Evolutionary conservation across 345 rosid species (phyloP).

Genomic region (Bruguiera gymnorhiza): DNA sequence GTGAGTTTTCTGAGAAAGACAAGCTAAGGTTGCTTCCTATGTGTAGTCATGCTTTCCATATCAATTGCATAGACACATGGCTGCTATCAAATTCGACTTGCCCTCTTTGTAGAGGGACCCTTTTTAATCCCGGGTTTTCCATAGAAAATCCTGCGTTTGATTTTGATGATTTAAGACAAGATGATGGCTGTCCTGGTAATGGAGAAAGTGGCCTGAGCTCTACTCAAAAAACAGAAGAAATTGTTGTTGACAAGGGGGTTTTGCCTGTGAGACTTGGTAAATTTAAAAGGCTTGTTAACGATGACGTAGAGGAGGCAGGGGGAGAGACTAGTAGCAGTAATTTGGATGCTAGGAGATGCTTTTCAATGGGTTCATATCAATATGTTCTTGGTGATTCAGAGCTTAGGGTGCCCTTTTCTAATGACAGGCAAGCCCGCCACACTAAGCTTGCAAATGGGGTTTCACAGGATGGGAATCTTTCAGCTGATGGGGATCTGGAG

Average conservation of each 20-base stretch:
- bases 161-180: slow-evolving; percentile 64
- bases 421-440: slow-evolving; percentile 23
- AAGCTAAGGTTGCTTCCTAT: slow-evolving; percentile 74
- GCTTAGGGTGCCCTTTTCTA: slow-evolving; percentile 48
- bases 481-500: slow-evolving; percentile 34
- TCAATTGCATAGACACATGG: slow-evolving; percentile 85
- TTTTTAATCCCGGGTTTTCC: slow-evolving; percentile 59
- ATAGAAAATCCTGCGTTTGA: slow-evolving; percentile 68
- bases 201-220: slow-evolving; percentile 37
- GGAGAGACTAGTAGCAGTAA: slow-evolving; percentile 85
- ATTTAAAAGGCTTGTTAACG: slow-evolving; percentile 52
- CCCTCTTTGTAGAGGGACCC: slow-evolving; percentile 65
- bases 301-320: slow-evolving; percentile 34
- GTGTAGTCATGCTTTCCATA: slow-evolving; percentile 91
- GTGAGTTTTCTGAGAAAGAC: slow-evolving; percentile 79
- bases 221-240: slow-evolving; percentile 53
- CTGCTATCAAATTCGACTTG: slow-evolving; percentile 41
- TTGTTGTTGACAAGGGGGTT: slow-evolving; percentile 56
- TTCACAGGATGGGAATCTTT: slow-evolving; percentile 35
- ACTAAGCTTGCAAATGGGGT: slow-evolving; percentile 24
- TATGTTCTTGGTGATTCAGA: slow-evolving; percentile 68
- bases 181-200: slow-evolving; percentile 41
- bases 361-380: slow-evolving; percentile 85
- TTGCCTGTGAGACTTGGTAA: slow-evolving; percentile 80
- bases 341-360: slow-evolving; percentile 79